Evolutionary conservation across 176 grass and related monocot genomes (phyloP), one percentile per base, ranked within the genome.

Genomic region (Cenchrus americanus): DNA sequence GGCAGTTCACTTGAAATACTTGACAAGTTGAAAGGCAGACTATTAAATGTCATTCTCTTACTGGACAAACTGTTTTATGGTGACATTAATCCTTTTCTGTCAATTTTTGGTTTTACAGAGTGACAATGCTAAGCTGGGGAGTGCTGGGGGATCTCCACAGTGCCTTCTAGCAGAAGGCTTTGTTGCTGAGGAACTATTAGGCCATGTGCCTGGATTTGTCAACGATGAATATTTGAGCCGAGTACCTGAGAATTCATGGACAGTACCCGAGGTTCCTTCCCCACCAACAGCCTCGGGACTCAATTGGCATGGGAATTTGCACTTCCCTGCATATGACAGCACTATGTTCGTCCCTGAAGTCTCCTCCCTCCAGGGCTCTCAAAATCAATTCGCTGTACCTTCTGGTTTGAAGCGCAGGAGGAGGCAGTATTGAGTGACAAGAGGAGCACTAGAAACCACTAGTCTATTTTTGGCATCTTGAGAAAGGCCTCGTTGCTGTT

Each of bases 231-330:
- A 24, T 66, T 43, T 90, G 65, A 53, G 75, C 50, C 88, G 69
- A 26, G 85, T 80, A 21, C 89, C 86, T 37, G 92, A 94, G 19
- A 83, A 76, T 88, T 60, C 87, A 62, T 94, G 87, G 90, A 44
- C 18, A 19, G 93, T 94, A 18, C 89, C 89, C 0, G 84, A 92
- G 75, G 84, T 94, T 69, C 87, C 93, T 24, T 90, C 87, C 0
- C 93, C 93, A n/a, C 93, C 90, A 42, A 94, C 93, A 74, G 93
- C 93, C 55, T 94, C 90, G 0, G 87, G 82, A 11, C 87, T 94
- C 49, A 66, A 84, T 77, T 94, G 90, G 93, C 87, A 94, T 43
- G 86, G 65, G 48, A 90, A 77, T 73, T 82, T 89, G 34, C 47
- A 34, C 66, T 88, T 83, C 23, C 79, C 87, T 82, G 74, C 67